A percentile compares a stretch with the other conserved stretches of the same genome.
phyloP scores from a whole-genome alignment of 805 yeast species.

The Metschnikowia kunwiensis region DNA sequence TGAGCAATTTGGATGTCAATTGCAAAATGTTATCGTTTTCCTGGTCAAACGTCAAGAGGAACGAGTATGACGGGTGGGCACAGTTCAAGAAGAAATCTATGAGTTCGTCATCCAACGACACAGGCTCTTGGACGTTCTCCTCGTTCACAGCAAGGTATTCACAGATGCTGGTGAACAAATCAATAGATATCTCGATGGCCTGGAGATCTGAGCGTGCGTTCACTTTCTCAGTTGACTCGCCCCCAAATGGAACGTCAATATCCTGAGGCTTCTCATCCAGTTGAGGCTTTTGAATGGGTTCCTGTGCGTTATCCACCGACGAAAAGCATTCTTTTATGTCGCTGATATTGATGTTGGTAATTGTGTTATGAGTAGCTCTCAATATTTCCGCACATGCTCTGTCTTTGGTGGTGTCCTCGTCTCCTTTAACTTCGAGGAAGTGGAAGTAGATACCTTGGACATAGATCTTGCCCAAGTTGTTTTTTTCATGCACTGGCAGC shows the following conservation, averaged over 20 bases:
- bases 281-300: conserved; percentile 25
- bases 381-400: conserved; percentile 22
- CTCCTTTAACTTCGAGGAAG: conserved; percentile 31
- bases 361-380: conserved; percentile 20
- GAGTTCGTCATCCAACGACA: conserved; percentile 21
- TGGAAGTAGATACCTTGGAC: conserved; percentile 44
- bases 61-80: conserved; percentile 32
- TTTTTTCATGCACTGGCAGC: conserved; percentile 18
- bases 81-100: conserved; percentile 20
- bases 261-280: conserved; percentile 19
- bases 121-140: conserved; percentile 21
- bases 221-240: conserved; percentile 36
- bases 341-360: conserved; percentile 29
- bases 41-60: conserved; percentile 38
- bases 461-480: conserved; percentile 33
- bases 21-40: conserved; percentile 25
- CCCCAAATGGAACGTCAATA: conserved; percentile 24
- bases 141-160: conserved; percentile 49
- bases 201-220: conserved; percentile 53
- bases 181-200: conserved; percentile 68
- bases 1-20: conserved; percentile 53
- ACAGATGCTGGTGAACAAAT: conserved; percentile 69
- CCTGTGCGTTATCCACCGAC: conserved; percentile 35
- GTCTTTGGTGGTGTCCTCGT: conserved; percentile 16
- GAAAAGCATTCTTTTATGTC: conserved; percentile 7